Percentiles rank a stretch among this genome's conserved stretches.
phyloP scores from a whole-genome alignment of 306 rosid genomes.

The Lablab purpureus region DNA sequence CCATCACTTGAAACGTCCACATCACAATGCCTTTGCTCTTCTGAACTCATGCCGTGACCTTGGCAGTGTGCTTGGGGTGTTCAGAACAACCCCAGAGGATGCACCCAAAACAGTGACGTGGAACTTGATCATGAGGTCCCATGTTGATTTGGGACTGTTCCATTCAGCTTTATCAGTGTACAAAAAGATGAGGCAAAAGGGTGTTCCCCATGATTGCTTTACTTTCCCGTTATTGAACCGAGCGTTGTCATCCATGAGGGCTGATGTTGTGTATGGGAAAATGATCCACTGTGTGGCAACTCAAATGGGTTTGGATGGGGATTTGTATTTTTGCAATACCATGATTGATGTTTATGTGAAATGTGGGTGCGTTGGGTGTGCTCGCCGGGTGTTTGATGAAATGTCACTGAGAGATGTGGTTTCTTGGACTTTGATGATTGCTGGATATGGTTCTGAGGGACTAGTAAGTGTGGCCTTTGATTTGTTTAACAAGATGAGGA shows the following conservation, averaged over 20 bases:
- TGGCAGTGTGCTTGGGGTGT: slow-evolving; percentile 47
- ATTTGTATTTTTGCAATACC: slow-evolving; percentile 62
- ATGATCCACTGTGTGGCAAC: slow-evolving; percentile 61
- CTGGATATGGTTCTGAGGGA: slow-evolving; percentile 50
- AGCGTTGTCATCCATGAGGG: slow-evolving; percentile 42
- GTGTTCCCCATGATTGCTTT: slow-evolving; percentile 54
- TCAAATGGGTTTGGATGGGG: slow-evolving; percentile 56
- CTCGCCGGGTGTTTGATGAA: slow-evolving; percentile 54
- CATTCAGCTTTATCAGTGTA: slow-evolving; percentile 50
- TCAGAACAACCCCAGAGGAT: slow-evolving; percentile 23
- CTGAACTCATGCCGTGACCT: slow-evolving; percentile 47
- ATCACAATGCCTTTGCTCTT: slow-evolving; percentile 29
- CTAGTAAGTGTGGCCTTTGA: slow-evolving; percentile 32
- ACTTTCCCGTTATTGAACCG: slow-evolving; percentile 59
- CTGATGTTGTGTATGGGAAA: slow-evolving; percentile 48
- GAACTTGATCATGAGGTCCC: slow-evolving; percentile 57
- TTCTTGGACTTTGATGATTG: slow-evolving; percentile 64
- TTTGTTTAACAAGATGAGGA: slow-evolving; percentile 56
- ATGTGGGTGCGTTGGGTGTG: slow-evolving; percentile 41
- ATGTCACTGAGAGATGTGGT: slow-evolving; percentile 58
- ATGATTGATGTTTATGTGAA: slow-evolving; percentile 60
- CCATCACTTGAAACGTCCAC: slow-evolving; percentile 56
- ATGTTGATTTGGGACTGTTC: slow-evolving; percentile 50
- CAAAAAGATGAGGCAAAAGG: slow-evolving; percentile 54
- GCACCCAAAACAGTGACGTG: slow-evolving; percentile 46